Evolutionary conservation across 225 moss, liverwort and hornwort genomes (phyloP).

Genomic region (Physcomitrium patens): DNA sequence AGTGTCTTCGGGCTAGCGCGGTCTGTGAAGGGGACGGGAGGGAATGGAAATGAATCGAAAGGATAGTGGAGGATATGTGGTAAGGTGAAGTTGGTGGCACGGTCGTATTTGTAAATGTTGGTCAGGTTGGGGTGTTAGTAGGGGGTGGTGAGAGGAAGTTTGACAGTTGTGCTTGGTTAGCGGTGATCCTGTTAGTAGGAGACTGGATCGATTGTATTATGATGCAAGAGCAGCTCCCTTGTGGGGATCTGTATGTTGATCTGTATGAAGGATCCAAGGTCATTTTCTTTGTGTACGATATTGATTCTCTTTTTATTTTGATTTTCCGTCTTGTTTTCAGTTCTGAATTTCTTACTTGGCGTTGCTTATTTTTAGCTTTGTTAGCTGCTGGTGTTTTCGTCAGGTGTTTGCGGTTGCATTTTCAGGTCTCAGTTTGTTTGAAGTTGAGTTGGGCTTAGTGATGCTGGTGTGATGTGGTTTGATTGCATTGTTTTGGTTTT

Average conservation of each 20-base stretch:
- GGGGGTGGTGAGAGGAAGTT: slow-evolving; percentile 51
- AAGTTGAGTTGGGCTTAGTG: too few species aligned
- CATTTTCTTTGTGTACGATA: too few species aligned
- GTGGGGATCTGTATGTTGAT: slow-evolving; percentile 29
- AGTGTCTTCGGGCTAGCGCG: slow-evolving; percentile 13
- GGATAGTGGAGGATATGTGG: slow-evolving; percentile 21
- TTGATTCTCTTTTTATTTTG: too few species aligned
- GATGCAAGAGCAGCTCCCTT: slow-evolving; percentile 51
- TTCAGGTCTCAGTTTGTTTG: too few species aligned
- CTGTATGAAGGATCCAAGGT: too few species aligned
- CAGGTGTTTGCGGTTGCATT: too few species aligned
- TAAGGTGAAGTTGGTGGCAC: slow-evolving; percentile 44
- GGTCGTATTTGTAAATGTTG: slow-evolving; percentile 91
- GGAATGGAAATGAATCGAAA: slow-evolving; percentile 7
- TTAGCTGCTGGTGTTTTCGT: too few species aligned
- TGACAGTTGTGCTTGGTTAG: slow-evolving; percentile 52
- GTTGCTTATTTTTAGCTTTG: too few species aligned
- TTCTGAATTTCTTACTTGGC: too few species aligned
- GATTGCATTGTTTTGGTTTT: too few species aligned
- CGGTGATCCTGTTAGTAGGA: slow-evolving; percentile 54
- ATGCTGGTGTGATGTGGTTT: too few species aligned
- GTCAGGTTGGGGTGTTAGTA: slow-evolving; percentile 64
- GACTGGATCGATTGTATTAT: slow-evolving; percentile 70
- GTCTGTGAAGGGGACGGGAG: slow-evolving; percentile 33
- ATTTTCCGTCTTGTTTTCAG: too few species aligned